Base-by-base conservation (phyloP, 2,329 filamentous ascomycete species). In the Ascomycota sp. region DNA sequence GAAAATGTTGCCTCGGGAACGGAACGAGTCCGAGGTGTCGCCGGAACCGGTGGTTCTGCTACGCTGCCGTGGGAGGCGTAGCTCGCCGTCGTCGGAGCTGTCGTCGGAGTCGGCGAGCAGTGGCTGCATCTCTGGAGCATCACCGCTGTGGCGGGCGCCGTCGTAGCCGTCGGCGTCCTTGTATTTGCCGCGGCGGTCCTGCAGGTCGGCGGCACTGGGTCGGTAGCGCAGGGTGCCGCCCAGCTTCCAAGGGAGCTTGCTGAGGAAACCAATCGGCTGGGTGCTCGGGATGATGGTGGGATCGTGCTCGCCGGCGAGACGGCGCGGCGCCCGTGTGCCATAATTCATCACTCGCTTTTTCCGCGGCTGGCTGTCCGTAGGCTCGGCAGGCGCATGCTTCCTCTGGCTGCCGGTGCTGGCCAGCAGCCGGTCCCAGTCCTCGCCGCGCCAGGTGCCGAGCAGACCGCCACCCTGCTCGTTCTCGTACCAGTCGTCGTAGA, bases 401-500 rank as follows among this genome's bases (percentile, higher is more conserved):
- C 57, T 48, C 38, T 55, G 50, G 21, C 52, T 55, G 8, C 69
- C 72, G 11, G 71, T 75, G 5, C 77, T 75, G 8, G 75, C 79
- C 30, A 93, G 56, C 37, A 94, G 54, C 30, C 81, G 65, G 47
- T 93, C 86, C 57, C 91, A 72, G 46, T 92, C 83, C 43, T 91
- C 83, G 40, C 57, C 73, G 24, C 75, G 74, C 79, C 82, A 92
- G 27, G 70, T 54, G 27, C 65, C 75, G 30, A 85, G 56, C 28
- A 86, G 50, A 0, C 73, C 65, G 24, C 71, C 65, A 22, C 41
- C 30, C 30, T 55, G 52, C 31, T 63, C 57, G 29, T 69, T 65
- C 32, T 66, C 61, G 36, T 93, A 82, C 86, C 86, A 95, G 52
- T 94, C 86, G 52, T 94, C 86, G 56, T 95, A 95, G 50, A 95